These are phyloP conservation scores for Coniochaeta hoffmannii DNA, from an alignment of 2,329 filamentous ascomycete species.

Conservation along the genomic window DNA sequence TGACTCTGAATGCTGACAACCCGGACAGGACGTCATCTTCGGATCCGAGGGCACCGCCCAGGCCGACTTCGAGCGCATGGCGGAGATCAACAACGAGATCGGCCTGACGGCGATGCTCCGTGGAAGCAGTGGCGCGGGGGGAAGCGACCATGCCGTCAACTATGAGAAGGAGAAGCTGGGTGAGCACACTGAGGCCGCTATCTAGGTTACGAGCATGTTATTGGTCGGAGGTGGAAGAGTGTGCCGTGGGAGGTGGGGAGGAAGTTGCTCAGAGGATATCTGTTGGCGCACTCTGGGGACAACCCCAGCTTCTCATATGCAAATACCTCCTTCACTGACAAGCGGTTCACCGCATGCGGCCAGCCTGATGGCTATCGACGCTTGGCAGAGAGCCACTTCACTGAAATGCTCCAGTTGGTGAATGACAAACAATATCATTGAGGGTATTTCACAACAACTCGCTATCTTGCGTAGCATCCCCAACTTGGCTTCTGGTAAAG, in stretches of 20 bases:
- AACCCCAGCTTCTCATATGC: too few species aligned
- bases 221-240: neutral
- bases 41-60: constrained; percentile 58
- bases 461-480: neutral
- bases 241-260: neutral
- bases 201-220: neutral
- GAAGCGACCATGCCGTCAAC: constrained; percentile 13
- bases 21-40: constrained; percentile 52
- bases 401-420: too few species aligned
- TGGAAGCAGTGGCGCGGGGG: constrained; percentile 11
- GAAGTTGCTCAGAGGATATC: too few species aligned
- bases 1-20: neutral
- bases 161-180: constrained; percentile 15
- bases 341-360: too few species aligned
- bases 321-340: too few species aligned
- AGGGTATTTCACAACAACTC: neutral
- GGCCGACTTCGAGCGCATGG: constrained; percentile 63
- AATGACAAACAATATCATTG: neutral
- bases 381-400: too few species aligned
- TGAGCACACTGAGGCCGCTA: constrained; percentile 4
- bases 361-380: too few species aligned
- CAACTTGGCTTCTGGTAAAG: neutral
- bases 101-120: constrained; percentile 43
- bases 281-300: too few species aligned
- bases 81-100: constrained; percentile 64